Conservation (phyloP, 2,329 filamentous ascomycete genomes). For the Hymenotorrendiella dingleyae region DNA sequence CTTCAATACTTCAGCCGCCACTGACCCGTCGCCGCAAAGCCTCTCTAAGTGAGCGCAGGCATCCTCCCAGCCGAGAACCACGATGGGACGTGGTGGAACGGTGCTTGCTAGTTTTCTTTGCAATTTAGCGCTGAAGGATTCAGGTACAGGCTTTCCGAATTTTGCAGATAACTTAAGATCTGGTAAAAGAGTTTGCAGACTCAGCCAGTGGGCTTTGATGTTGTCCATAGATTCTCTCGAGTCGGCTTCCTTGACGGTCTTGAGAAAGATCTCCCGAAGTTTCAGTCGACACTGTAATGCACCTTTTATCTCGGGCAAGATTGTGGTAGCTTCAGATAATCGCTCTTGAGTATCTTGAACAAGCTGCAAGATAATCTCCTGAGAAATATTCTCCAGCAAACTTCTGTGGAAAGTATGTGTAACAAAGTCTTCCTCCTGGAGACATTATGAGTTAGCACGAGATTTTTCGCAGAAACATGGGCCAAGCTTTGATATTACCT, state of each 20-base stretch:
- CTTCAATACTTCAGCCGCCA: constrained; percentile 61
- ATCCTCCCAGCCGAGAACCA: constrained; percentile 67
- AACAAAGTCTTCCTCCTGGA: constrained; percentile 90
- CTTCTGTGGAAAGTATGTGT: constrained; percentile 82
- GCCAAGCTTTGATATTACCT: constrained; percentile 56
- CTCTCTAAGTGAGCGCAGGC: constrained; percentile 64
- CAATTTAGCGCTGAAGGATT: constrained; percentile 84
- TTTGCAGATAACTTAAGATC: constrained; percentile 53
- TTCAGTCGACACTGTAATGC: constrained; percentile 62
- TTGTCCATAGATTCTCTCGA: constrained; percentile 38
- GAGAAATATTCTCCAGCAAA: constrained; percentile 60
- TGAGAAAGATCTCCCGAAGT: constrained; percentile 60
- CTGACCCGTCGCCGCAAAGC: constrained; percentile 65
- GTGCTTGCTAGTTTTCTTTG: constrained; percentile 90
- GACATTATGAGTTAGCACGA: constrained; percentile 50
- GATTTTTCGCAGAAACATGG: constrained; percentile 98
- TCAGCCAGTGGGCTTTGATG: constrained; percentile 37
- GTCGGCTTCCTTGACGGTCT: constrained; percentile 41
- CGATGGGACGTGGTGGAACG: constrained; percentile 85
- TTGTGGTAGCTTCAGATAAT: constrained; percentile 16
- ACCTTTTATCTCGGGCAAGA: constrained; percentile 33
- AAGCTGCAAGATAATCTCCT: constrained; percentile 32
- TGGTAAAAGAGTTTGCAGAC: constrained; percentile 40
- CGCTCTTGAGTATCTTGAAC: constrained; percentile 29
- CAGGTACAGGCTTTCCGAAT: constrained; percentile 60